phyloP scores from a whole-genome alignment of 768 basidiomycete genomes.

The Psilocybe tampanensis region DNA sequence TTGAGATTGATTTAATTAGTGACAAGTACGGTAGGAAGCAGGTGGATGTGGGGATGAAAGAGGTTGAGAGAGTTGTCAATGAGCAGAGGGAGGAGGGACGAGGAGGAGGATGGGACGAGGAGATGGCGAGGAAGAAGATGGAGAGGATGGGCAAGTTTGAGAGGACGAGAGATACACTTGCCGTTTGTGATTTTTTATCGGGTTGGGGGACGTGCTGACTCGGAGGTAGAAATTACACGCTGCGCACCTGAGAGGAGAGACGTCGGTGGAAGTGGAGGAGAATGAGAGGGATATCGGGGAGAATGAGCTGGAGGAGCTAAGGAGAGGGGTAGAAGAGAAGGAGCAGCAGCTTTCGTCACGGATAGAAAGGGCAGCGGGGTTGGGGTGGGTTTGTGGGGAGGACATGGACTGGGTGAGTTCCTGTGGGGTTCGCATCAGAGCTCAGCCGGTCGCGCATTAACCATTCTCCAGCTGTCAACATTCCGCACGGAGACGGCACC shows the following conservation, averaged over 20 bases:
- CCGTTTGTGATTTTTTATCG: constrained; percentile 20
- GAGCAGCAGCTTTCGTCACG: constrained; percentile 19
- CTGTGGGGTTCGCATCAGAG: not conserved
- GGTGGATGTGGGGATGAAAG: not conserved
- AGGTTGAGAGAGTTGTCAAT: not conserved
- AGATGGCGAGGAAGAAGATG: not conserved
- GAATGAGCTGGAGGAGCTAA: constrained; percentile 8
- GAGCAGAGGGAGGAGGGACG: not conserved
- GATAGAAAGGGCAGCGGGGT: constrained; percentile 23
- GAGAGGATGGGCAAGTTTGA: constrained; percentile 3
- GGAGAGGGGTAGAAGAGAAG: constrained; percentile 11
- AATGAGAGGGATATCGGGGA: not conserved
- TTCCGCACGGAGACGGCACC: constrained; percentile 26
- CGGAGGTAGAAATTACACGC: not conserved
- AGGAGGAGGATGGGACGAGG: not conserved
- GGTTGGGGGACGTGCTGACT: constrained; percentile 1
- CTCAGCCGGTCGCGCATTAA: not conserved
- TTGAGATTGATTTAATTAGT: not conserved
- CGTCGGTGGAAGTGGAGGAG: not conserved
- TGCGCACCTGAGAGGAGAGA: not conserved
- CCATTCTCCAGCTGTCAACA: constrained; percentile 21
- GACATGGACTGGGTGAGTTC: constrained; percentile 25
- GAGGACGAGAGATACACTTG: constrained; percentile 22
- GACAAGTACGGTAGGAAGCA: not conserved
- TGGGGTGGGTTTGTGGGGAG: constrained; percentile 29